Base-by-base conservation (phyloP, 1,139 yeast species). In the Oligophagozyma castellii region DNA sequence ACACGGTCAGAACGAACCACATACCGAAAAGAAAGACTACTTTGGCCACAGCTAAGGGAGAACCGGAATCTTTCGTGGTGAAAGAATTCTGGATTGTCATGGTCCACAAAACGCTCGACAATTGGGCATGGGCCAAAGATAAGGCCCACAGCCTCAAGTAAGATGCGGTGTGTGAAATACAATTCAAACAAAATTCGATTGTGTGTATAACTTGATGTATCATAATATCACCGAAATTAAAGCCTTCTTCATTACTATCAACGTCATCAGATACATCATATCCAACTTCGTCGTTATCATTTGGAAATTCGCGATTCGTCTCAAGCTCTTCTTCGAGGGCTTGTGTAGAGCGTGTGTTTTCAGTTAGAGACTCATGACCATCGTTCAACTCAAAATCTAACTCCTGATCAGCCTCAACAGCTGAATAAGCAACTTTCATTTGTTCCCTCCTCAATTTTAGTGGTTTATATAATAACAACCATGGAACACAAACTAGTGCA, bases 171-270 rank as follows among this genome's bases (percentile, higher is more conserved):
- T 92, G 99, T 12, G 95, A 83, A 24, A 92, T 95, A 61, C 96
- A 83, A 56, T 89, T 89, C 46, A 92, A 67, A 53, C 99, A 92
- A 55, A 92, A 92, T 61, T 92, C 99, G 57, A 92, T 92, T 2
- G 99, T 92, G 54, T 89, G 96, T 45, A 92, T 92, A 22, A 89
- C 95, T 58, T 92, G 99, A 55, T 92, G 96, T 40, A 92, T 89
- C 67, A 92, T 79, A 23, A 92, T 69, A 48, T 92, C 99, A 32
- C 96, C 94, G 53, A 89, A 74, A 37, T 75, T 72, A 10, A 15
- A 19, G n/a, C 21, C 28, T 15, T 26, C 28, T 19, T 26, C 28
- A 12, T 22, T 26, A 13, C 21, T 24, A 51, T 69, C 78, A 15
- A 60, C 67, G 29, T 71, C 75, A n/a, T 26, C 53, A n/a, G n/a